A percentile compares a stretch with the other conserved stretches of the same genome.
Conservation (phyloP, 2,329 filamentous ascomycete species). For the Colletotrichum sp. region DNA sequence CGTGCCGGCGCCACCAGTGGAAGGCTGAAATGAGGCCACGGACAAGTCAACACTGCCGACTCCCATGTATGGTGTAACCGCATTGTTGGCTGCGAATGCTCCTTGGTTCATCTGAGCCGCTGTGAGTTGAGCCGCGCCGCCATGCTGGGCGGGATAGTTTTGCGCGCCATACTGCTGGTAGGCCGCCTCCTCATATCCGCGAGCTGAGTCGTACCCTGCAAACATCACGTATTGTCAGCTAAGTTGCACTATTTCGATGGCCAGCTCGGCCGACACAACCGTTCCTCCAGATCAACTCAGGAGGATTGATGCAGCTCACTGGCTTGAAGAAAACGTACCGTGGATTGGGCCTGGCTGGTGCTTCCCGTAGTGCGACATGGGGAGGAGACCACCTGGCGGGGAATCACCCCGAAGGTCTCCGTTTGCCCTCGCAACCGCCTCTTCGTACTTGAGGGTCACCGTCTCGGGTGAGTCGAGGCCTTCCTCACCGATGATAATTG, state of each 20-base stretch:
- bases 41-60: constrained; percentile 48
- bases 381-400: constrained; percentile 61
- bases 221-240: background rate
- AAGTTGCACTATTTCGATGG: background rate
- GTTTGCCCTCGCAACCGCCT: constrained; percentile 57
- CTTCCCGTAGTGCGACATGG: constrained; percentile 84
- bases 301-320: background rate
- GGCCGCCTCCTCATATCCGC: constrained; percentile 63
- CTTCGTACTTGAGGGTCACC: constrained; percentile 61
- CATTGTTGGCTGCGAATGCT: constrained; percentile 65
- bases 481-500: constrained; percentile 60
- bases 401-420: constrained; percentile 62
- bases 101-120: constrained; percentile 58
- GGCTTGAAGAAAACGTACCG: constrained; percentile 63
- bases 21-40: constrained; percentile 74
- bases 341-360: constrained; percentile 77
- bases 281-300: background rate
- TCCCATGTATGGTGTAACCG: constrained; percentile 71
- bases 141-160: constrained; percentile 48
- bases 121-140: constrained; percentile 49
- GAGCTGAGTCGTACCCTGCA: constrained; percentile 63
- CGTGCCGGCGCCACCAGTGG: constrained; percentile 71
- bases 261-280: background rate
- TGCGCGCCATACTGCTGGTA: constrained; percentile 59
- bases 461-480: constrained; percentile 65